A percentile compares a stretch with the other conserved stretches of the same genome.
Evolutionary conservation across 2,329 filamentous ascomycete genomes (phyloP).

Genomic region (Graphilbum sp.): DNA sequence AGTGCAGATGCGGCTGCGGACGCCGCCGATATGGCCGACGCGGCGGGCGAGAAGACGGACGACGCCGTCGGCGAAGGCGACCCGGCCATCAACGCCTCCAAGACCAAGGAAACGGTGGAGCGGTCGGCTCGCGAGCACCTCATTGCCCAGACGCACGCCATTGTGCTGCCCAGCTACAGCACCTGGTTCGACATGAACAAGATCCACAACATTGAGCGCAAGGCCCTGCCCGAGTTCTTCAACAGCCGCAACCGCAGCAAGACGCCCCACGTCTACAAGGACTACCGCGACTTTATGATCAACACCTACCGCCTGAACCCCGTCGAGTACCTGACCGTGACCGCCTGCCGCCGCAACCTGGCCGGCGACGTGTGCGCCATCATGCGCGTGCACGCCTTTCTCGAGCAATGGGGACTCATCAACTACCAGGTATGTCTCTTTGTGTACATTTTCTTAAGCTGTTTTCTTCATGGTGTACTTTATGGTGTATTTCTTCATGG

Average conservation of each 20-base stretch:
- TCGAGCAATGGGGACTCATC: slow-evolving; percentile 97
- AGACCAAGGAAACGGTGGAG: slow-evolving; percentile 69
- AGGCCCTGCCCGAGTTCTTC: slow-evolving; percentile 94
- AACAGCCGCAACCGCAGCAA: slow-evolving; percentile 97
- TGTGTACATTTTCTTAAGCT: background rate
- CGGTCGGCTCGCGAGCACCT: slow-evolving; percentile 81
- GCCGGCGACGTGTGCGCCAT: slow-evolving; percentile 97
- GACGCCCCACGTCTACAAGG: slow-evolving; percentile 91
- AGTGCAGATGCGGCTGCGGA: too few relatives aligned
- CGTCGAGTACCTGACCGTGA: slow-evolving; percentile 90
- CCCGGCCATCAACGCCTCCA: slow-evolving; percentile 30
- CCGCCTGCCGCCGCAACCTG: slow-evolving; percentile 83
- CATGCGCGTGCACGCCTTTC: slow-evolving; percentile 94
- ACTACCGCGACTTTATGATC: slow-evolving; percentile 99
- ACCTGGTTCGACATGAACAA: slow-evolving; percentile 98
- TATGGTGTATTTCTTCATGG: too few relatives aligned
- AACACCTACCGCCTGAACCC: slow-evolving; percentile 97
- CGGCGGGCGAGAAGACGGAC: slow-evolving; percentile 23
- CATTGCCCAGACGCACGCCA: slow-evolving; percentile 83
- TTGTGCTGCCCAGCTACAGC: slow-evolving; percentile 93
- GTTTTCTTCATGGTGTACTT: background rate
- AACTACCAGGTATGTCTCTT: slow-evolving; percentile 77
- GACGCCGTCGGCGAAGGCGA: slow-evolving; percentile 28
- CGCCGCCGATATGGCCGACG: too few relatives aligned
- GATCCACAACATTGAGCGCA: slow-evolving; percentile 82